Percentiles rank a stretch among this genome's conserved stretches.
phyloP scores from a whole-genome alignment of 2,329 filamentous ascomycete species.

The Pseudopithomyces maydicus region DNA sequence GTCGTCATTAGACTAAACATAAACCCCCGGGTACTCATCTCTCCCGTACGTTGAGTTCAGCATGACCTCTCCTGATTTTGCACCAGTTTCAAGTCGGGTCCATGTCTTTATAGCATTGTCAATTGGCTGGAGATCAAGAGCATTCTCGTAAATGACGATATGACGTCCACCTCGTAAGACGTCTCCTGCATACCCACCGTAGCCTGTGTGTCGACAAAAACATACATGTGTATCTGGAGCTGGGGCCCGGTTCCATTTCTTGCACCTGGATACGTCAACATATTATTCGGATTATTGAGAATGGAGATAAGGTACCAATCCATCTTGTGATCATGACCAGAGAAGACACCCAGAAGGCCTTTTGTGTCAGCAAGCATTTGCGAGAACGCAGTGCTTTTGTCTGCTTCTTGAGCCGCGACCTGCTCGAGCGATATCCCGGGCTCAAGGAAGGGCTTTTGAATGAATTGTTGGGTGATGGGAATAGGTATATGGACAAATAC shows the following conservation, averaged over 20 bases:
- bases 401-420: constrained; percentile 30
- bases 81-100: constrained; percentile 64
- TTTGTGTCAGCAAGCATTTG: constrained; percentile 59
- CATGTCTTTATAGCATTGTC: constrained; percentile 60
- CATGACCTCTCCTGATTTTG: constrained; percentile 56
- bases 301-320: constrained; percentile 19
- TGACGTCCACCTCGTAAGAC: constrained; percentile 66
- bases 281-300: not conserved
- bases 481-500: constrained; percentile 62
- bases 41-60: constrained; percentile 65
- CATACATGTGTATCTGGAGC: constrained; percentile 54
- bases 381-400: constrained; percentile 63
- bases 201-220: constrained; percentile 70
- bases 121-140: constrained; percentile 29
- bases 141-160: constrained; percentile 54
- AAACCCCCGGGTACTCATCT: constrained; percentile 56
- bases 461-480: constrained; percentile 16
- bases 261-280: constrained; percentile 36
- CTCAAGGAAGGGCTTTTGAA: not conserved
- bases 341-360: constrained; percentile 58
- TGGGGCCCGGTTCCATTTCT: constrained; percentile 42
- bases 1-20: too few relatives aligned
- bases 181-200: constrained; percentile 71
- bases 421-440: constrained; percentile 47
- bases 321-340: constrained; percentile 66